Base-by-base conservation (phyloP, 306 rosid species). In the Crotalaria pallida region DNA sequence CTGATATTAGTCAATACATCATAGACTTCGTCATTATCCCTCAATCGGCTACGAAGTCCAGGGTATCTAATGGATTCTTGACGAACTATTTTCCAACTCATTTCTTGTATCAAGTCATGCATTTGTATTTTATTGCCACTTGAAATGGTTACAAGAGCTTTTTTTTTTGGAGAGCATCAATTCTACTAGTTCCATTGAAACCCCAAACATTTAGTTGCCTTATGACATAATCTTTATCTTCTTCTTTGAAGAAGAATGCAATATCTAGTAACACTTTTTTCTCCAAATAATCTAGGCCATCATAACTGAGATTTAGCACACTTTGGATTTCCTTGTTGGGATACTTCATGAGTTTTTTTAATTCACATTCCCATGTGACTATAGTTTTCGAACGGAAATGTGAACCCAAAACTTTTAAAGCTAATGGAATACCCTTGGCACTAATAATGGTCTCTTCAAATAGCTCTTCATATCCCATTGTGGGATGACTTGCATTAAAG, bases 331-430 rank as follows among this genome's bases (percentile, higher is more conserved):
- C 31, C 31, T 27, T 27, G 5, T 27, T 27, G 31, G 31, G 31
- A 27, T 27, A 27, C 31, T 27, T 27, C 31, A 3, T 27, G 31
- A 27, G 5, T 27, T 27, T 27, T 27, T 27, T 27, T 27, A 27
- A 6, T 27, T 27, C 31, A 27, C 31, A 27, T 27, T 27, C 31
- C 31, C 31, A 64, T n/a, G 44, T n/a, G 23, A 22, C 69, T 13
- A 6, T 8, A 23, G 15, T 64, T 44, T 44, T 64, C 9, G 41
- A 64, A 64, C 15, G 40, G 6, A 64, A 64, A 44, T 22, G 38
- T 43, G 69, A 64, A 24, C 56, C 69, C 38, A 64, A 15, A 16
- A 64, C 24, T 64, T 64, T 64, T n/a, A 64, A 44, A 64, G 69
- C 69, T 15, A 64, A 44, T 43, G 69, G 55, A 24, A 13, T 44